Evolutionary conservation across 768 basidiomycete genomes (phyloP).

Genomic region (Termitomyces sp.): DNA sequence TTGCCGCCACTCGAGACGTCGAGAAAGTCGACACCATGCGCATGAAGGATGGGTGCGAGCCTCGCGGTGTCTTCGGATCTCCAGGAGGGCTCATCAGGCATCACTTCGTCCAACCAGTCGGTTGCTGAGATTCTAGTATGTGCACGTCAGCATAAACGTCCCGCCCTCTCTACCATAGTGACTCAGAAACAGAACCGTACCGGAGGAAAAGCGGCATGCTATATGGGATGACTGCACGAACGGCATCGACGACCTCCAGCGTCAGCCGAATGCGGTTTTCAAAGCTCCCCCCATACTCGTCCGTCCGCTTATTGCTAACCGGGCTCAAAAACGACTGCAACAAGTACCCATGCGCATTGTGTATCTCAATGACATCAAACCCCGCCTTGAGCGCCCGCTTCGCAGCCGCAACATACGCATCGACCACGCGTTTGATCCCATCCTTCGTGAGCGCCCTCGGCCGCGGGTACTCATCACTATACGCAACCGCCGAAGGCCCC

Average conservation of each 20-base stretch:
- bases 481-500: constrained; percentile 50
- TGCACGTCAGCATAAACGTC: no score
- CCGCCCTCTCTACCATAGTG: no score
- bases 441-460: constrained; percentile 53
- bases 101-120: constrained; percentile 62
- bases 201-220: constrained; percentile 70
- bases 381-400: constrained; percentile 53
- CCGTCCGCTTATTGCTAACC: constrained; percentile 52
- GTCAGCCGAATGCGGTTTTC: constrained; percentile 63
- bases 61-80: constrained; percentile 60
- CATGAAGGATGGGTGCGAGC: constrained; percentile 50
- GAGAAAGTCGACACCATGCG: constrained; percentile 68
- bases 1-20: constrained; percentile 69
- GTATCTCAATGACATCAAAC: constrained; percentile 57
- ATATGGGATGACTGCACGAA: constrained; percentile 53
- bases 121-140: constrained; percentile 54
- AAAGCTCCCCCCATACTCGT: constrained; percentile 66
- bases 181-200: constrained; percentile 19
- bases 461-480: constrained; percentile 32
- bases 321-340: constrained; percentile 56
- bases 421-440: constrained; percentile 50
- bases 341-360: constrained; percentile 61
- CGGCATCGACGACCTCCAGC: constrained; percentile 57
- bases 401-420: constrained; percentile 48
- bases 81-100: constrained; percentile 62